A percentile compares a stretch with the other conserved stretches of the same genome.
These are phyloP conservation scores for Dipteronia sinensis DNA, from an alignment of 345 rosid genomes.

Conservation along the genomic window DNA sequence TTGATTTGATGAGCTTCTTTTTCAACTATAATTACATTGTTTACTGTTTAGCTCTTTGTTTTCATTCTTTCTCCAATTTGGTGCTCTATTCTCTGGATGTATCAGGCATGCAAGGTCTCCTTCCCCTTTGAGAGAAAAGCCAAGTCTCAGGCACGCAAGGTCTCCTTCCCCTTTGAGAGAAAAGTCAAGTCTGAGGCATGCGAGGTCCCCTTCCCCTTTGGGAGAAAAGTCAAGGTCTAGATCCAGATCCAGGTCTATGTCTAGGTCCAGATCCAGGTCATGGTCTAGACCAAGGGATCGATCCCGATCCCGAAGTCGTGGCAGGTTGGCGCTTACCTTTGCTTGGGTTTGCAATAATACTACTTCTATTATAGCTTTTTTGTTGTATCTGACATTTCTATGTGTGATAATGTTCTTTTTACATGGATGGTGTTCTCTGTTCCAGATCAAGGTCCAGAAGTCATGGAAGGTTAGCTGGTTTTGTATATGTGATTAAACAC, in stretches of 20 bases:
- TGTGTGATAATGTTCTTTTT: slow-evolving; percentile 4
- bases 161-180: slow-evolving; percentile 76
- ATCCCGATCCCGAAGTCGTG: slow-evolving; percentile 72
- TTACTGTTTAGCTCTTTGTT: neutral
- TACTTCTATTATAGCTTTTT: neutral
- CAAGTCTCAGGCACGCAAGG: slow-evolving; percentile 49
- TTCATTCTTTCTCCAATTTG: neutral
- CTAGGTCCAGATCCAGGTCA: slow-evolving; percentile 52
- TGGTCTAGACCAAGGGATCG: slow-evolving; percentile 68
- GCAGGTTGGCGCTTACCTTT: slow-evolving; percentile 62
- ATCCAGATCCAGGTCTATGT: slow-evolving; percentile 36
- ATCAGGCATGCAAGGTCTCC: slow-evolving; percentile 66
- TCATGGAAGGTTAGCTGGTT: slow-evolving; percentile 66
- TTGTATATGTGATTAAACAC: slow-evolving; percentile 2
- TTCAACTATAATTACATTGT: neutral
- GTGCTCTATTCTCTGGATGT: slow-evolving; percentile 6
- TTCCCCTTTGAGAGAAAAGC: slow-evolving; percentile 66
- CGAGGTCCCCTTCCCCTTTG: slow-evolving; percentile 73
- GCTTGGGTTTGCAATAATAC: slow-evolving; percentile 12
- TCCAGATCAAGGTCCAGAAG: slow-evolving; percentile 79
- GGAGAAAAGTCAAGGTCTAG: slow-evolving; percentile 56
- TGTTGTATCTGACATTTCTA: neutral
- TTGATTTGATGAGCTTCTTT: slow-evolving; percentile 8
- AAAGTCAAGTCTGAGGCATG: slow-evolving; percentile 51
- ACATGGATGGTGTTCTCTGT: slow-evolving; percentile 30